Evolutionary conservation across 495 filamentous ascomycete genomes (phyloP).

Genomic region (Lentithecium fluviatile): DNA sequence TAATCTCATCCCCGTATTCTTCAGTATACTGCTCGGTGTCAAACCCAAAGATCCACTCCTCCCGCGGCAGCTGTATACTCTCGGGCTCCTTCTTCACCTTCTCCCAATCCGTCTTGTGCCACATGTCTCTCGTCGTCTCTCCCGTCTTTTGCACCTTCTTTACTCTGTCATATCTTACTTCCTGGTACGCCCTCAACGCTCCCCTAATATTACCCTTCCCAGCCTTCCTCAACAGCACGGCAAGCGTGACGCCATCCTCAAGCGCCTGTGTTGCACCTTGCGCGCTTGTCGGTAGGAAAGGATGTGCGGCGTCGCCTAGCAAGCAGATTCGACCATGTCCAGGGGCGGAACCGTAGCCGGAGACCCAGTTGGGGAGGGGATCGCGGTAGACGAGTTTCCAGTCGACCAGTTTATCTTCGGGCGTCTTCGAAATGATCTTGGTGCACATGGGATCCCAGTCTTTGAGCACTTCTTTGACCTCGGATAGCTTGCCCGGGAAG

Average conservation of each 20-base stretch:
- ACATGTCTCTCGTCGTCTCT: constrained; percentile 57
- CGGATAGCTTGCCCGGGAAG: constrained; percentile 58
- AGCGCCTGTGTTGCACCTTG: constrained; percentile 72
- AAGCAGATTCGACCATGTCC: constrained; percentile 58
- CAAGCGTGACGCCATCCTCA: constrained; percentile 68
- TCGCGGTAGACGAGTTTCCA: constrained; percentile 73
- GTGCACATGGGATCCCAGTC: constrained; percentile 65
- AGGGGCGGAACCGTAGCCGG: constrained; percentile 52
- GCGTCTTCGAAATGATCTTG: constrained; percentile 60
- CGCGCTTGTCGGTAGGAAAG: constrained; percentile 69
- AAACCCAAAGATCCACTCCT: constrained; percentile 58
- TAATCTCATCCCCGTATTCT: constrained; percentile 50
- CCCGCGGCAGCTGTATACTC: constrained; percentile 54
- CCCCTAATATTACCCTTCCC: constrained; percentile 52
- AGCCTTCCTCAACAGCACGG: constrained; percentile 58
- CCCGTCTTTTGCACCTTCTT: constrained; percentile 59
- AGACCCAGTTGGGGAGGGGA: constrained; percentile 65
- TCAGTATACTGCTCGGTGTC: constrained; percentile 58
- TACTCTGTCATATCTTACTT: constrained; percentile 42
- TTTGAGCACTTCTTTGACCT: constrained; percentile 61
- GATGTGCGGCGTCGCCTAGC: constrained; percentile 71
- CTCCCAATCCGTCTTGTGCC: constrained; percentile 62
- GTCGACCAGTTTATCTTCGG: constrained; percentile 59
- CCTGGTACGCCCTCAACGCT: constrained; percentile 52
- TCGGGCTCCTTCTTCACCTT: constrained; percentile 53